Conservation (phyloP, 352 stramenopile species). For the Aphanomyces stellatus region DNA sequence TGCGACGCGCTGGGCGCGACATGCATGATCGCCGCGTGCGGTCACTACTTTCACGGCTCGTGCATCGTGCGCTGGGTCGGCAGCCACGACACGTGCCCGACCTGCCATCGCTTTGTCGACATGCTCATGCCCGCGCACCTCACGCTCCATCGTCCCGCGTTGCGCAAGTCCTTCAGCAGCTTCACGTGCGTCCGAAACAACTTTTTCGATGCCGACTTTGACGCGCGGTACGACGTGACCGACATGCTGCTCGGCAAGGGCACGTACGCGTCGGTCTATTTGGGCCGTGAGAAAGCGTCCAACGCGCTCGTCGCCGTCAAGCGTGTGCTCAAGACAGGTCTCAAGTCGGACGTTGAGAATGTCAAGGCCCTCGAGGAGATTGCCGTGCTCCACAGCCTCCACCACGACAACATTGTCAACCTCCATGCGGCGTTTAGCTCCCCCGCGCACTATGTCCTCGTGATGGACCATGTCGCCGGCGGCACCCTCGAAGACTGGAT, state of each 20-base stretch:
- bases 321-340: slow-evolving; percentile 10
- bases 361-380: slow-evolving; percentile 19
- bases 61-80: slow-evolving; percentile 16
- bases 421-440: slow-evolving; percentile 17
- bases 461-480: slow-evolving; percentile 4
- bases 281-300: slow-evolving; percentile 2
- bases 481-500: slow-evolving; percentile 17
- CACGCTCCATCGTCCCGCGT: not conserved
- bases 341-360: slow-evolving; percentile 17
- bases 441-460: slow-evolving; percentile 9
- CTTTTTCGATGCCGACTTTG: slow-evolving; percentile 13
- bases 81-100: not conserved
- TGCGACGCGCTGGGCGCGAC: slow-evolving; percentile 7
- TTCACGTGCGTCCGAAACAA: not conserved
- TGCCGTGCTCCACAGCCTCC: slow-evolving; percentile 7
- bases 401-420: slow-evolving; percentile 20
- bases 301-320: slow-evolving; percentile 16
- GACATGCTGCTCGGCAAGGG: not conserved
- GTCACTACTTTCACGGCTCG: slow-evolving; percentile 20
- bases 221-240: not conserved
- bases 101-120: slow-evolving; percentile 9
- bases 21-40: slow-evolving; percentile 10
- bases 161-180: slow-evolving; percentile 11
- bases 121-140: slow-evolving; percentile 9
- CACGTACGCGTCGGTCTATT: slow-evolving; percentile 14